Evolutionary conservation across 2,329 filamentous ascomycete species (phyloP).

Genomic region (Calycina marina): DNA sequence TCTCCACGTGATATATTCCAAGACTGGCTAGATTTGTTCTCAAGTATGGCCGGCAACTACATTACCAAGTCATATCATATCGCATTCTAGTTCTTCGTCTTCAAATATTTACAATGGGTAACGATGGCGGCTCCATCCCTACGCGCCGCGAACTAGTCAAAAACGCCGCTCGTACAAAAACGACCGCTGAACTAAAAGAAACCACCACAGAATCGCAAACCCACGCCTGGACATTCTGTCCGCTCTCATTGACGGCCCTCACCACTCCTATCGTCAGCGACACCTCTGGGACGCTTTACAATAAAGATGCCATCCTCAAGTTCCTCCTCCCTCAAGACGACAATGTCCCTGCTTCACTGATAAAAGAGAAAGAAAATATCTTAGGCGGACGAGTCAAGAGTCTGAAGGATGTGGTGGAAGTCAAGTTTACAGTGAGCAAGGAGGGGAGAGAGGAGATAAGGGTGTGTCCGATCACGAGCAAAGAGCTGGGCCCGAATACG

Average conservation of each 20-base stretch:
- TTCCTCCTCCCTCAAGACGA: constrained; percentile 43
- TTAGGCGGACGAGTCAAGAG: constrained; percentile 54
- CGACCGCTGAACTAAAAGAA: constrained; percentile 77
- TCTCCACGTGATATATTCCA: too few relatives aligned
- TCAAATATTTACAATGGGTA: constrained; percentile 90
- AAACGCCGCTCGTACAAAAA: constrained; percentile 71
- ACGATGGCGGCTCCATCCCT: constrained; percentile 93
- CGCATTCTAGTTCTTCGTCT: too few relatives aligned
- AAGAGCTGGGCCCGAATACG: constrained; percentile 64
- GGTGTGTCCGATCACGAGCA: constrained; percentile 78
- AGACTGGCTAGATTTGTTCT: too few relatives aligned
- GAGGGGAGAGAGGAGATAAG: constrained; percentile 40
- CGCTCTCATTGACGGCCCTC: constrained; percentile 67
- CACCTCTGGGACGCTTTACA: constrained; percentile 72
- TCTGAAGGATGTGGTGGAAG: constrained; percentile 72
- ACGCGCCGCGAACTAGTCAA: constrained; percentile 93
- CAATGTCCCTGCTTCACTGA: constrained; percentile 26
- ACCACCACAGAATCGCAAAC: constrained; percentile 70
- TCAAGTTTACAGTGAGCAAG: constrained; percentile 50
- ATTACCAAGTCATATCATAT: too few relatives aligned
- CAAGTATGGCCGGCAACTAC: too few relatives aligned
- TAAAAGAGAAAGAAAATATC: constrained; percentile 43
- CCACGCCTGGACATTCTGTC: constrained; percentile 78
- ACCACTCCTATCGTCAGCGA: constrained; percentile 63
- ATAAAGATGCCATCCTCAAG: constrained; percentile 79